Evolutionary conservation across 139 green algal species (phyloP), one percentile per base, ranked within the genome.

Genomic region (Coccomyxa sp.): DNA sequence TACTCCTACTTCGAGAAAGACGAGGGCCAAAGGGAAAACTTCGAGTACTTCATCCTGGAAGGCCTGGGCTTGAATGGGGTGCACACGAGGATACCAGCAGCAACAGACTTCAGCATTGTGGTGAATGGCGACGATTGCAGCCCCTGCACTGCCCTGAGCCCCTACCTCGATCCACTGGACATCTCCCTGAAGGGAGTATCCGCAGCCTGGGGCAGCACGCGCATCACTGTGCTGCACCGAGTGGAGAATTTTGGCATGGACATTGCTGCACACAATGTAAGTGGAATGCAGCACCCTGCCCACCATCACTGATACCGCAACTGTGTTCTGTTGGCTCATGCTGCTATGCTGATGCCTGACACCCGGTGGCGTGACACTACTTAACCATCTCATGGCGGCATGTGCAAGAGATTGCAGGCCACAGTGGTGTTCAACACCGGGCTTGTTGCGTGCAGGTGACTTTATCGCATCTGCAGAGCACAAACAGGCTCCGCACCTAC

Each of bases 201-300:
- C 10, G 35, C 27, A 44, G 75, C 44, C 38, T 78, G 74, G 80
- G 33, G 54, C 24, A 68, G 41, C 1, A 41, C 70, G 6, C 64
- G 80, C 29, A 39, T 91, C n/a, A 82, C 80, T 0, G 55, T 93
- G 72, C 77, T 93, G 7, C 75, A 86, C 64, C 84, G 89, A 22
- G 85, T 27, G 0, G 78, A 90, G 78, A 95, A 95, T 36, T 86
- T 88, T 50, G 91, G 91, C 74, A 95, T 95, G 91, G 91, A 95
- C 79, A 81, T 95, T 37, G 91, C 83, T 6, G 82, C 88, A 22
- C 91, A 95, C 77, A 95, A 95, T 76, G 79, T 83, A 33, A 91
- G 5, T 64, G 27, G 5, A 18, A 31, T 7, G 5, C 2, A 64
- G 5, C 27, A 4, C 27, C 5, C 27, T 18, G 22, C 4, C 5